Conservation (phyloP, 345 rosid species). For the Lepidium africanum region DNA sequence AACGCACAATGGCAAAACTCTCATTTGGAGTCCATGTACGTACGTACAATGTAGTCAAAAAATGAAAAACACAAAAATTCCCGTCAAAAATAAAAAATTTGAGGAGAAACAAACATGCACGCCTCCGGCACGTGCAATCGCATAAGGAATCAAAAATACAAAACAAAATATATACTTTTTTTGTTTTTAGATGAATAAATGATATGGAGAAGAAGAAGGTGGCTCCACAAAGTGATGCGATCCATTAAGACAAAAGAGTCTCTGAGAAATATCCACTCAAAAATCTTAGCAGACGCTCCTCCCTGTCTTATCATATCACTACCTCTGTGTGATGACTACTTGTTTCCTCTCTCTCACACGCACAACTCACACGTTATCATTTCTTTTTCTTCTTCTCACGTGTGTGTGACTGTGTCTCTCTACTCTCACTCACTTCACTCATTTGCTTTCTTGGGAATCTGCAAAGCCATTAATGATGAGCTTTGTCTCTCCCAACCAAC, state of each 20-base stretch:
- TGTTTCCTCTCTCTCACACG: neutral
- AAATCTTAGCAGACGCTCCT: constrained; percentile 11
- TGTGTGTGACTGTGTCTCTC: constrained; percentile 9
- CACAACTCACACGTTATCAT: neutral
- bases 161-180: neutral
- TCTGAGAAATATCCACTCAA: constrained; percentile 3
- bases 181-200: neutral
- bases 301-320: constrained; percentile 18
- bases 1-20: constrained; percentile 5
- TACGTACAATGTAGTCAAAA: neutral
- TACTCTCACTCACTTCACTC: neutral
- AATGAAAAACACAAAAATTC: constrained; percentile 10
- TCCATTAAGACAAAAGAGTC: constrained; percentile 23
- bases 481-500: constrained; percentile 37
- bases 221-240: constrained; percentile 22
- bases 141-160: constrained; percentile 9
- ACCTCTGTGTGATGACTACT: neutral
- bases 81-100: constrained; percentile 29
- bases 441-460: constrained; percentile 66
- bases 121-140: constrained; percentile 26
- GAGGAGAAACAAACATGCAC: constrained; percentile 27
- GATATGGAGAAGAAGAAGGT: no score
- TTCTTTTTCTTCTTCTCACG: constrained; percentile 3
- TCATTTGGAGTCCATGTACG: constrained; percentile 14
- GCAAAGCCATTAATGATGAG: constrained; percentile 51